Evolutionary conservation across 192 early-diverging fungal species (phyloP).

Genomic region (Fimicolochytrium jonesii): DNA sequence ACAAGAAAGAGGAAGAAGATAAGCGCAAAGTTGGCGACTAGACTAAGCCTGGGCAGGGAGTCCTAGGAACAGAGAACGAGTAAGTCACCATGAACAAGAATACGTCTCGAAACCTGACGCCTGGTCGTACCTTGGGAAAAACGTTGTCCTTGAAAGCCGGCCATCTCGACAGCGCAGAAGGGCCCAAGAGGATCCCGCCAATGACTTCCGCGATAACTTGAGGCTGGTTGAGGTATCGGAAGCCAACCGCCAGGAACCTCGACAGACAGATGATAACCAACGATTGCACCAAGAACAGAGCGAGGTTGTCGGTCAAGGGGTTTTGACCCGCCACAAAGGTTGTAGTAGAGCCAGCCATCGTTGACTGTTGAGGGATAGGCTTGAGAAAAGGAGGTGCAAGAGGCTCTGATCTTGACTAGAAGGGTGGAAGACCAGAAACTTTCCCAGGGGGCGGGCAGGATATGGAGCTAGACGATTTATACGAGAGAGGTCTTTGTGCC

Average conservation of each 20-base stretch:
- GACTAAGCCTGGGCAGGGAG: conserved; percentile 66
- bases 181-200: conserved; percentile 85
- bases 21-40: conserved; percentile 84
- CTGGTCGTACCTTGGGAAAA: conserved; percentile 61
- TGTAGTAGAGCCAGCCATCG: too few species aligned
- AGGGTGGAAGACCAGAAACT: too few species aligned
- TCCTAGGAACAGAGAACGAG: too few species aligned
- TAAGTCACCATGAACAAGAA: too few species aligned
- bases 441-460: not conserved
- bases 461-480: too few species aligned
- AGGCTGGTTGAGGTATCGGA: conserved; percentile 71
- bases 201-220: conserved; percentile 89
- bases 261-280: conserved; percentile 56
- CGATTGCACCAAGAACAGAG: conserved; percentile 78
- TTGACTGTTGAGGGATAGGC: too few species aligned
- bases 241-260: conserved; percentile 58
- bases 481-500: too few species aligned
- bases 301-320: conserved; percentile 51
- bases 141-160: conserved; percentile 61
- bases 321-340: too few species aligned
- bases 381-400: too few species aligned
- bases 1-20: conserved; percentile 82
- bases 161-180: conserved; percentile 75
- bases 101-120: not conserved
- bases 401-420: too few species aligned